A percentile compares a stretch with the other conserved stretches of the same genome.
phyloP scores from a whole-genome alignment of 352 stramenopile species.

The Peronospora belbahrii region DNA sequence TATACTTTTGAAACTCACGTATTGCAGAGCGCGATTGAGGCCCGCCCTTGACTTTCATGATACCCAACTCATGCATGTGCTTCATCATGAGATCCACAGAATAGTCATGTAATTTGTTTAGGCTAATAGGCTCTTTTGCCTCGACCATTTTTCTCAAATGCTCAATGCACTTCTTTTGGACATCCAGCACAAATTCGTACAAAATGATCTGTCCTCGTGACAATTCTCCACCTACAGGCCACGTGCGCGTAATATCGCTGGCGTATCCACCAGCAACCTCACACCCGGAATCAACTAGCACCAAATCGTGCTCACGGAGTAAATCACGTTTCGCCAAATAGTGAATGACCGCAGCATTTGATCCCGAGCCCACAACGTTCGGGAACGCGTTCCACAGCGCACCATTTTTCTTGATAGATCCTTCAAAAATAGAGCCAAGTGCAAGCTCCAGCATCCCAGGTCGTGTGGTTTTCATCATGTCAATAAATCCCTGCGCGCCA shows the following conservation, averaged over 20 bases:
- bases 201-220: conserved; percentile 43
- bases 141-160: conserved; percentile 43
- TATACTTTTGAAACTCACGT: conserved; percentile 71
- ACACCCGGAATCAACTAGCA: conserved; percentile 80
- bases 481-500: conserved; percentile 50
- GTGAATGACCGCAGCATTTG: conserved; percentile 80
- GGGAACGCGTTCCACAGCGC: conserved; percentile 77
- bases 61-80: conserved; percentile 50
- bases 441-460: conserved; percentile 67
- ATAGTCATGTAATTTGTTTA: conserved; percentile 71
- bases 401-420: conserved; percentile 61
- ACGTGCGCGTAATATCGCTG: conserved; percentile 81
- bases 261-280: conserved; percentile 73
- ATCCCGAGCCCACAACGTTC: conserved; percentile 66
- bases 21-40: conserved; percentile 29
- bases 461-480: conserved; percentile 66
- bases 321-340: conserved; percentile 71
- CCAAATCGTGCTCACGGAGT: conserved; percentile 51
- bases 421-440: conserved; percentile 62
- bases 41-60: conserved; percentile 33
- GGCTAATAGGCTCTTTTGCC: conserved; percentile 39
- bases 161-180: conserved; percentile 64
- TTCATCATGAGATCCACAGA: conserved; percentile 67
- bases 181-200: conserved; percentile 73
- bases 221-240: conserved; percentile 44